phyloP scores from a whole-genome alignment of 345 rosid genomes.

The Murraya koenigii region DNA sequence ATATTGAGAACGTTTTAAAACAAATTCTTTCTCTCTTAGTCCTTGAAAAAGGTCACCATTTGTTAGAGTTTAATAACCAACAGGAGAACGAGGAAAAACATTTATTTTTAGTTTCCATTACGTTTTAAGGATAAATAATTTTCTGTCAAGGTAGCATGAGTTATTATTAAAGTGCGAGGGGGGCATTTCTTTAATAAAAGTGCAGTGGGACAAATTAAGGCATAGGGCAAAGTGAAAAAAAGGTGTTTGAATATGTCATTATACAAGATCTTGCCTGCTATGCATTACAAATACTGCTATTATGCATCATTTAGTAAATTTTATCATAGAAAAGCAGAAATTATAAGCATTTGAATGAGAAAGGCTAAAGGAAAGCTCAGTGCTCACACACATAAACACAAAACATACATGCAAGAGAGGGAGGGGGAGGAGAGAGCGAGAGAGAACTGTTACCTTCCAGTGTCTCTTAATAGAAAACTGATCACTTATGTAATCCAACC shows the following conservation, averaged over 20 bases:
- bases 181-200: neutral
- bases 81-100: neutral
- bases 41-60: neutral
- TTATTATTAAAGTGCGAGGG: neutral
- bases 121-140: neutral
- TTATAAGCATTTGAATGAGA: neutral
- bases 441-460: slow-evolving; percentile 53
- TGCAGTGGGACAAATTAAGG: neutral
- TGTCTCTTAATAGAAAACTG: slow-evolving; percentile 37
- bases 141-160: neutral
- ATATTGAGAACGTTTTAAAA: neutral
- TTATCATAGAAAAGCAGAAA: neutral
- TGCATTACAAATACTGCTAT: neutral
- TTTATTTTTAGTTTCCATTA: neutral
- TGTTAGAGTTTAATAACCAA: neutral
- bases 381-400: neutral
- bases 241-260: neutral
- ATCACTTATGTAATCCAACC: slow-evolving; percentile 45
- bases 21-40: neutral
- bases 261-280: neutral
- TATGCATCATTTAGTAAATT: neutral
- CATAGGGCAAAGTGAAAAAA: neutral
- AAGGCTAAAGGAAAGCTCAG: neutral
- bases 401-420: neutral
- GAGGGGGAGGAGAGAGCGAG: slow-evolving; percentile 2